Evolutionary conservation across 2,329 filamentous ascomycete species (phyloP), one percentile per base, ranked within the genome.

Genomic region (Botrytis cinerea): DNA sequence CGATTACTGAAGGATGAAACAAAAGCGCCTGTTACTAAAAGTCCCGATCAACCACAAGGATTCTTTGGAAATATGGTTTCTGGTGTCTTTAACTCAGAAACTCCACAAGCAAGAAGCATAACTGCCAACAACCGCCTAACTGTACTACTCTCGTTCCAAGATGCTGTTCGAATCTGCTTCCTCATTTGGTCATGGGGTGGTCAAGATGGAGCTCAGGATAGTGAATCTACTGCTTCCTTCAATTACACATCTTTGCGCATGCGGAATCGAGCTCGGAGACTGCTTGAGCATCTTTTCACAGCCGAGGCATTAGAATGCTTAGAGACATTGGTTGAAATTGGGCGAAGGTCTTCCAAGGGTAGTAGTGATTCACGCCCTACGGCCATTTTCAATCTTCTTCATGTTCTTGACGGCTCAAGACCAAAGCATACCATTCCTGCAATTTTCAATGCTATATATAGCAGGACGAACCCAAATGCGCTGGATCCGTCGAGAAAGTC

Each of bases 31-130:
- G 84, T 89, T 48, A 84, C 87, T 61, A 97, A 97, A 83, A 91
- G 90, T 74, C 93, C 94, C 35, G 93, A 97, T 79, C 89, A 93
- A 77, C 89, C 91, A 22, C 93, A 95, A 80, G 91, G 94, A 8
- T 95, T 98, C 81, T 97, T 98, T 79, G 94, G 94, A 62, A 97
- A 93, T 78, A 97, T 98, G 89, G 93, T 97, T 1, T 96, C 94
- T 0, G 94, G 94, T 1, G 93, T 97, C 0, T 97, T 97, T 80
- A 88, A 93, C 54, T 89, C 92, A 0, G 94, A 98, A 74, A 86
- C 89, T 0, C 90, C 88, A 2, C 92, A 95, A 75, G 87, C 90
- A n/a, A 90, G 94, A 67, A 94, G 91, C 74, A 90, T 91, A 12
- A 94, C 93, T n/a, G 94, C 95, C 14, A 99, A 98, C 79, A 95